Base-by-base conservation (phyloP, 2,329 filamentous ascomycete species). In the Exophiala alcalophila region DNA sequence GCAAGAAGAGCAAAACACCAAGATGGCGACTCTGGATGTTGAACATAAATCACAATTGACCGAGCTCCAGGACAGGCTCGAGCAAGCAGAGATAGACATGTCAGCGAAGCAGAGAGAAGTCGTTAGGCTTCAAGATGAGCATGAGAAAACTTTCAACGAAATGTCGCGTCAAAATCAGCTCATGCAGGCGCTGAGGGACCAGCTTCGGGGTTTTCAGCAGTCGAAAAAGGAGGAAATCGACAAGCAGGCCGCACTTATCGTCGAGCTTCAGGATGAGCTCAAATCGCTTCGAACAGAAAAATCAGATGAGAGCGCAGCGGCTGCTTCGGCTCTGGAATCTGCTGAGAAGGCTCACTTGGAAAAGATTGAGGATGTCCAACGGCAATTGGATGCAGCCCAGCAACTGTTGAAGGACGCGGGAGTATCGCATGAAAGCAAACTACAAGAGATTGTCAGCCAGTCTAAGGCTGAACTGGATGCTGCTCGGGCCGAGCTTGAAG, bases 331-430 rank as follows among this genome's bases (percentile, higher is more conserved):
- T 11, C 57, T 65, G 44, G 53, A 57, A 16, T 49, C 27, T 2
- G 37, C 40, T 7, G 37, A 53, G 37, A 46, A 50, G 32, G 15
- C 36, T 5, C 44, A 53, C 14, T 19, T 33, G 1, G 40, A 45
- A 24, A 41, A 48, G 27, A 15, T 53, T 5, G 37, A 39, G 12
- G 34, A 29, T 15, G 30, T 50, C 5, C 41, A 48, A 25, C 23
- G 61, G 31, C 53, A 66, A 36, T 53, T 68, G 12, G 56, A 61
- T 39, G 58, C 61, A 12, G 60, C 65, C 6, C 62, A 60, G 14
- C 54, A 60, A 23, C 58, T 60, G 5, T 52, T 67, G 14, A 59
- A 64, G 16, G 47, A 55, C 2, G 54, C 63, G n/a, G 56, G 61
- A 32, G 40, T 50, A 8, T 47, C 53, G 16, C 58, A 63, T 16